These are phyloP conservation scores for Leishmania turanica DNA, from an alignment of 208 protist species.

Conservation along the genomic window DNA sequence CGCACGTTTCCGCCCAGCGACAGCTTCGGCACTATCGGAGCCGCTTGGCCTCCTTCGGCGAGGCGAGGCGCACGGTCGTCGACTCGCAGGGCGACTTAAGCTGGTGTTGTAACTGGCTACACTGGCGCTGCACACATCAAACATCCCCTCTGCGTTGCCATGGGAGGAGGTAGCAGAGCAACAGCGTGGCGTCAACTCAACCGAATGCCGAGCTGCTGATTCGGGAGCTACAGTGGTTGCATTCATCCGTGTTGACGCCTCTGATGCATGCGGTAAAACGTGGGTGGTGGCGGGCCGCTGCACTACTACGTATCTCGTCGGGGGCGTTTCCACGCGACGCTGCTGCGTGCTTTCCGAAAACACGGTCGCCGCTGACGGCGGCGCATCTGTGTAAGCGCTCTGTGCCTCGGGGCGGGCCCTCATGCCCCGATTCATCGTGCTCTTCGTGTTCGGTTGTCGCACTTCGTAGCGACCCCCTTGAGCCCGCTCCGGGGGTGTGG, in stretches of 20 bases:
- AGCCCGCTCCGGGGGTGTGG: not conserved
- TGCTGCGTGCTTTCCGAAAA: not conserved
- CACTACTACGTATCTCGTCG: slow-evolving; percentile 14
- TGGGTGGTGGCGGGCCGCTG: slow-evolving; percentile 16
- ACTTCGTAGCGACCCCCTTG: not conserved
- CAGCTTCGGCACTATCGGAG: not conserved
- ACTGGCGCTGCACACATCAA: not conserved
- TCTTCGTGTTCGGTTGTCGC: not conserved
- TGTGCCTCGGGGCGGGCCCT: not conserved
- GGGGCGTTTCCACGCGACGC: not conserved
- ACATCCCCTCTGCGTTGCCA: not conserved
- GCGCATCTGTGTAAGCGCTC: not conserved
- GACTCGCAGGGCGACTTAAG: not conserved
- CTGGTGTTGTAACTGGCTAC: not conserved
- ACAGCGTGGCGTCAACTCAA: not conserved
- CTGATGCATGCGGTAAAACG: not conserved
- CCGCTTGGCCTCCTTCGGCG: not conserved
- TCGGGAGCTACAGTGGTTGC: not conserved
- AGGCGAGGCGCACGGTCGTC: not conserved
- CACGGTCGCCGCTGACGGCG: not conserved
- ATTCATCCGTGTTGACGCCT: not conserved
- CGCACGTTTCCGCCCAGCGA: not conserved
- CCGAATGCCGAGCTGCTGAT: not conserved
- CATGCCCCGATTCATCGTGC: not conserved
- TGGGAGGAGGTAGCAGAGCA: not conserved